Evolutionary conservation across 768 basidiomycete species (phyloP), one percentile per base, ranked within the genome.

Genomic region (Phylloporus scabripes): DNA sequence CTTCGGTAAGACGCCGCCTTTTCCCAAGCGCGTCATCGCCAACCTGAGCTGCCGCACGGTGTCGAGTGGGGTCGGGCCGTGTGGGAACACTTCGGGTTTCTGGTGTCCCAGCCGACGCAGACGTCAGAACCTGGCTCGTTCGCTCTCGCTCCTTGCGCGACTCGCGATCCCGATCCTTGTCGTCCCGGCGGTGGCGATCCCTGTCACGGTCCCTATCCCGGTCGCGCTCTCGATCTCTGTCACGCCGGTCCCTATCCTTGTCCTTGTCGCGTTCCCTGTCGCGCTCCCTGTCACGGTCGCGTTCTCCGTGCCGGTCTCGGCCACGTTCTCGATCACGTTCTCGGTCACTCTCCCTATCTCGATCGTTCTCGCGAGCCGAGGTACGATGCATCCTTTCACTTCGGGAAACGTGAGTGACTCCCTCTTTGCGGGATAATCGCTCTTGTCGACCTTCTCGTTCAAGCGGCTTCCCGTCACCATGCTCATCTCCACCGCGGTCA

Each of bases 1-100:
- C 88, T 28, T 90, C 88, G 0, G 73, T 59, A 18, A 75, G 70
- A 46, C 88, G 72, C 51, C 85, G 73, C 61, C 87, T 76, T 67
- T 90, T 90, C 26, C 87, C 85, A 21, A 87, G 74, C 4, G 70
- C 73, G 40, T 90, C 88, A 43, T 91, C 87, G 8, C 61, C 66
- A 44, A 68, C 68, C 38, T 70, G 71, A 5, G 66, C 56, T 45
- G 67, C 70, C n/a, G 53, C 51, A 5, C 85, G 75, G 60, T 83
- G 79, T 51, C 84, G 73, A 18, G 75, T 65, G 17, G 72, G 64
- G 46, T 85, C 87, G 33, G 83, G 80, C 46, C 85, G 75, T 52
- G 74, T 73, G 6, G 82, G 80, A 34, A 79, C 66, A 41, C 67
- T 70, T 43, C 82, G 77, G 21, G 83, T 79, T 47, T 86, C 85